Evolutionary conservation across 768 basidiomycete species (phyloP), one percentile per base, ranked within the genome.

Genomic region (Lentinula sp.): DNA sequence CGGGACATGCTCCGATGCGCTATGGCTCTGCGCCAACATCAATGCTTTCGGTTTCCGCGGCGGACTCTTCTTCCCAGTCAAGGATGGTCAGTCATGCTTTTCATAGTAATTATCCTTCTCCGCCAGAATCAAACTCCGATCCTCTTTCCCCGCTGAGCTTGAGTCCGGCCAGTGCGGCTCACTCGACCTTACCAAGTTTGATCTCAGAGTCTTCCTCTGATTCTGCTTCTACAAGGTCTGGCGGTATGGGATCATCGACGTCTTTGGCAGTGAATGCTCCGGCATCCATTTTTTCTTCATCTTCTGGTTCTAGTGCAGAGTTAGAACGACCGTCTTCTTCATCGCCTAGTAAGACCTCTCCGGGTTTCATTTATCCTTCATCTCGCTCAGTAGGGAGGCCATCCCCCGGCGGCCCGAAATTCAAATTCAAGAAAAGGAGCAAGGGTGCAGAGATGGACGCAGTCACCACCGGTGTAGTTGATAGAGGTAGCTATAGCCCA

Each of bases 351-450:
- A 43, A 18, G 33, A 37, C 9, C 8, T 28, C 52, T 3, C 36
- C 61, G 9, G 50, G 28, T 20, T 68, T 69, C 50, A 62, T 69
- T 5, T 69, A 64, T 46, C 68, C 68, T 7, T 67, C 66, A 0
- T 67, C 68, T 12, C 66, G 68, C 9, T 67, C 68, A 5, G 45
- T 63, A 0, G 66, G 62, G 3, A 62, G 64, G 6, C 68, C 67
- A 13, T 52, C 55, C 4, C 16, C 54, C 4, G 61, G 52, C n/a
- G 16, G 35, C 4, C 20, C 62, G 18, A 28, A 60, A 35, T 51
- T 63, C 55, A 53, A 57, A 49, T 36, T 60, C n/a, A 57, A 60
- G 46, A 68, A 63, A 54, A 66, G 66, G 57, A 65, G 57, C 55
- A 64, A 61, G 39, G 59, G 45, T 18, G 16, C 13, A 12, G 35